Evolutionary conservation across 208 protist species (phyloP).

Genomic region (Lotmaria passim): DNA sequence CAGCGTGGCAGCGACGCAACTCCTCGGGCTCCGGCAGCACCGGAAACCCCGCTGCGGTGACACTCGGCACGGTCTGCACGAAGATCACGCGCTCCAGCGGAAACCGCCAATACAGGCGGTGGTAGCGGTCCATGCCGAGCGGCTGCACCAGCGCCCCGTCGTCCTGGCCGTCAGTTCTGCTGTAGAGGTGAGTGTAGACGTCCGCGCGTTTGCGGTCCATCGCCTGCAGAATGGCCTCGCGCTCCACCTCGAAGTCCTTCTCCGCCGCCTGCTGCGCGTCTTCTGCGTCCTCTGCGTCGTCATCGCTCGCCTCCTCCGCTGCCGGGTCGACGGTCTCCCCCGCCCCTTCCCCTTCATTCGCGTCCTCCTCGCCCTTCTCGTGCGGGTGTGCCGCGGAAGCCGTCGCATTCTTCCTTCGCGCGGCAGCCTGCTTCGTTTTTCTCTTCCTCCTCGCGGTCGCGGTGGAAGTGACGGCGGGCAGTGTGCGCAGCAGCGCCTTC

Average conservation of each 20-base stretch:
- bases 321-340: constrained; percentile 19
- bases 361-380: constrained; percentile 1
- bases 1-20: constrained; percentile 14
- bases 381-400: background rate
- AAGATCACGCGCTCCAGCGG: constrained; percentile 67
- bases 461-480: constrained; percentile 22
- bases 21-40: constrained; percentile 45
- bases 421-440: background rate
- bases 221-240: constrained; percentile 40
- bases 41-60: constrained; percentile 38
- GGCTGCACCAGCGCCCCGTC: constrained; percentile 67
- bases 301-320: background rate
- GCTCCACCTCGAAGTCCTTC: constrained; percentile 38
- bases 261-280: background rate
- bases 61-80: constrained; percentile 68
- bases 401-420: background rate
- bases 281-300: background rate
- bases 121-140: constrained; percentile 87
- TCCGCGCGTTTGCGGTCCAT: constrained; percentile 45
- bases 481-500: constrained; percentile 52
- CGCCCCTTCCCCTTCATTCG: constrained; percentile 7
- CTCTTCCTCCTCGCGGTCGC: constrained; percentile 1
- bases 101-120: constrained; percentile 89
- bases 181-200: constrained; percentile 38
- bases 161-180: constrained; percentile 55